phyloP scores from a whole-genome alignment of 2,329 filamentous ascomycete species.

The Stemphylium vesicarium region DNA sequence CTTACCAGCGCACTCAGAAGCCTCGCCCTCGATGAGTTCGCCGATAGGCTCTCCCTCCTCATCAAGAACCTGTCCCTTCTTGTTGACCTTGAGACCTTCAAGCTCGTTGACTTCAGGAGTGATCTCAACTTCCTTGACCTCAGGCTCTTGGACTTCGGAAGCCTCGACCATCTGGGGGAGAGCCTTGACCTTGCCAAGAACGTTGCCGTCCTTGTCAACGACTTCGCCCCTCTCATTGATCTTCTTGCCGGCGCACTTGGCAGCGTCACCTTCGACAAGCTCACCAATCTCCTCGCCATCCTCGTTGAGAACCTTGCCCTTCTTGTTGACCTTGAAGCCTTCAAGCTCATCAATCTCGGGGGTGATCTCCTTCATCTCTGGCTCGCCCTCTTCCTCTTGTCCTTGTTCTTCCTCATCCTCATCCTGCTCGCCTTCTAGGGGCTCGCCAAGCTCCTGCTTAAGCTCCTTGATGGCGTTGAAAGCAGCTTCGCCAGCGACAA shows the following conservation, averaged over 20 bases:
- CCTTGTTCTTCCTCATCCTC: constrained; percentile 1
- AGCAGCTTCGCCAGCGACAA: constrained; percentile 58
- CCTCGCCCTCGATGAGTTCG: constrained; percentile 62
- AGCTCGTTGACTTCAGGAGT: constrained; percentile 56
- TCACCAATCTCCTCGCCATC: constrained; percentile 62
- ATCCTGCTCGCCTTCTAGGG: constrained; percentile 20
- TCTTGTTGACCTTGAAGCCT: constrained; percentile 65
- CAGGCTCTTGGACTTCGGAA: constrained; percentile 33
- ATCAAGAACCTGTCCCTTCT: constrained; percentile 61
- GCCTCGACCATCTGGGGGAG: constrained; percentile 52
- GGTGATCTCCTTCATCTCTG: constrained; percentile 51
- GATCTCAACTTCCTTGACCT: constrained; percentile 50
- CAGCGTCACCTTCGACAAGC: constrained; percentile 63
- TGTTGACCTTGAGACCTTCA: constrained; percentile 64
- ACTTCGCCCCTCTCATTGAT: constrained; percentile 69
- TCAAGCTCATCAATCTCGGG: constrained; percentile 57
- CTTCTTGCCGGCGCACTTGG: constrained; percentile 70
- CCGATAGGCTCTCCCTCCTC: constrained; percentile 62
- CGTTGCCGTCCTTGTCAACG: constrained; percentile 67
- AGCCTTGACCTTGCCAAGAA: constrained; percentile 66
- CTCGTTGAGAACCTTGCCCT: constrained; percentile 60
- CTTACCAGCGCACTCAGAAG: constrained; percentile 68
- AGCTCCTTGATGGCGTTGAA: constrained; percentile 58
- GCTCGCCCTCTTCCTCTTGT: constrained; percentile 26
- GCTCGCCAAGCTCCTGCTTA: constrained; percentile 54